Conservation (phyloP, 2,329 filamentous ascomycete species). For the Ophiostoma fasciatum region DNA sequence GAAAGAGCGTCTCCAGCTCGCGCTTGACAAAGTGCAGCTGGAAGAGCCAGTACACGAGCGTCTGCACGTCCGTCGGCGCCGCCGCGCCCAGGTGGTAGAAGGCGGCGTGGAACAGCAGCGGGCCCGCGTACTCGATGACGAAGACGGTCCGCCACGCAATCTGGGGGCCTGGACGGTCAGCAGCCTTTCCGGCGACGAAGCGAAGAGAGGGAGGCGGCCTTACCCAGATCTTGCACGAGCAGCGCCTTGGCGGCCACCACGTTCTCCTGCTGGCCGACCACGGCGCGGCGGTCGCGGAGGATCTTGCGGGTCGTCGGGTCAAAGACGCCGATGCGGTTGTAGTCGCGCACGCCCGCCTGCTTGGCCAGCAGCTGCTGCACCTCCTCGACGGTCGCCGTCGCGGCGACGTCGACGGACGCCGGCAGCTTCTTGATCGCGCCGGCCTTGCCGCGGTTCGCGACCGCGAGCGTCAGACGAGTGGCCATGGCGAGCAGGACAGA, state of each 20-base stretch:
- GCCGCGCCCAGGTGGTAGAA: conserved; percentile 46
- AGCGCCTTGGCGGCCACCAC: conserved; percentile 41
- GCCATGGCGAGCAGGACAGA: no score
- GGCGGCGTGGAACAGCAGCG: conserved; percentile 71
- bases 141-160: conserved; percentile 90
- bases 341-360: conserved; percentile 35
- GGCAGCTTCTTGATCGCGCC: conserved; percentile 41
- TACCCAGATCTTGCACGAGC: conserved; percentile 88
- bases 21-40: conserved; percentile 83
- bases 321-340: conserved; percentile 47
- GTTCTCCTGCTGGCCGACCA: conserved; percentile 31
- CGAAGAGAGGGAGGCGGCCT: conserved; percentile 13
- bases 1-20: conserved; percentile 83
- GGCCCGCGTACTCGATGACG: conserved; percentile 87
- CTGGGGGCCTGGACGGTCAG: conserved; percentile 58
- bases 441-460: conserved; percentile 31
- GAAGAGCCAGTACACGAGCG: conserved; percentile 59
- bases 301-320: conserved; percentile 47
- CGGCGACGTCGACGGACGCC: conserved; percentile 30
- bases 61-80: conserved; percentile 45
- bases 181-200: no score
- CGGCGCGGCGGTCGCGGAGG: conserved; percentile 45
- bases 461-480: conserved; percentile 22
- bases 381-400: conserved; percentile 42
- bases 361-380: conserved; percentile 41